Percentiles rank a stretch among this genome's conserved stretches.
Evolutionary conservation across 768 basidiomycete genomes (phyloP).

Genomic region (Mrakia hoshinonis): DNA sequence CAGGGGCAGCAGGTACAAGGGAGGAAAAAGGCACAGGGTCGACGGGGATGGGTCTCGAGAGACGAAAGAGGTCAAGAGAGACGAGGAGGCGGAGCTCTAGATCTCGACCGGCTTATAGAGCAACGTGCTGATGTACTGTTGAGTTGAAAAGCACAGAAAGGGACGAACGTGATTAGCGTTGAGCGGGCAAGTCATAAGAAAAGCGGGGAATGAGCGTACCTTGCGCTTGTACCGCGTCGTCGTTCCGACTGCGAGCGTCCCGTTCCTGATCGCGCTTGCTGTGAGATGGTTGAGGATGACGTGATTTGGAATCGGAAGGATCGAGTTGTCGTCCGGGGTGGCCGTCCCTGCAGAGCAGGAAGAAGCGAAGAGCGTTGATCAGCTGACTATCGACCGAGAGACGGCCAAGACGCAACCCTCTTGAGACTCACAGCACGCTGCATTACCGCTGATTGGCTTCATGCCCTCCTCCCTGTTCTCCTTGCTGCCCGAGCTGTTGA

Average conservation of each 20-base stretch:
- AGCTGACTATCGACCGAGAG: neutral
- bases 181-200: conserved; percentile 18
- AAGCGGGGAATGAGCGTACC: conserved; percentile 45
- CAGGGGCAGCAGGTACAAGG: too few relatives aligned
- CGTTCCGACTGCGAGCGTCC: conserved; percentile 81
- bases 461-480: neutral
- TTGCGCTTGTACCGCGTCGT: conserved; percentile 88
- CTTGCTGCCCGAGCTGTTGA: conserved; percentile 4
- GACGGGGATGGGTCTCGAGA: too few relatives aligned
- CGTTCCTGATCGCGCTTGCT: conserved; percentile 89
- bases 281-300: conserved; percentile 89
- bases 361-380: neutral
- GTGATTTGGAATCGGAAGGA: conserved; percentile 85
- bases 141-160: neutral
- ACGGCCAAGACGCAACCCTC: too few relatives aligned
- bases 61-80: too few relatives aligned
- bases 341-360: conserved; percentile 29
- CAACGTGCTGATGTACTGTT: conserved; percentile 16
- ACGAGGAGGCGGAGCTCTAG: too few relatives aligned
- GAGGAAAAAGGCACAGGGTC: too few relatives aligned
- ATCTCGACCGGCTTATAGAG: conserved; percentile 31
- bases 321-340: conserved; percentile 67
- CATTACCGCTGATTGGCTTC: conserved; percentile 3
- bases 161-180: neutral
- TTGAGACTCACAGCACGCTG: conserved; percentile 22